Conservation (phyloP, 2,329 filamentous ascomycete genomes). For the Pseudogymnoascus sp. region DNA sequence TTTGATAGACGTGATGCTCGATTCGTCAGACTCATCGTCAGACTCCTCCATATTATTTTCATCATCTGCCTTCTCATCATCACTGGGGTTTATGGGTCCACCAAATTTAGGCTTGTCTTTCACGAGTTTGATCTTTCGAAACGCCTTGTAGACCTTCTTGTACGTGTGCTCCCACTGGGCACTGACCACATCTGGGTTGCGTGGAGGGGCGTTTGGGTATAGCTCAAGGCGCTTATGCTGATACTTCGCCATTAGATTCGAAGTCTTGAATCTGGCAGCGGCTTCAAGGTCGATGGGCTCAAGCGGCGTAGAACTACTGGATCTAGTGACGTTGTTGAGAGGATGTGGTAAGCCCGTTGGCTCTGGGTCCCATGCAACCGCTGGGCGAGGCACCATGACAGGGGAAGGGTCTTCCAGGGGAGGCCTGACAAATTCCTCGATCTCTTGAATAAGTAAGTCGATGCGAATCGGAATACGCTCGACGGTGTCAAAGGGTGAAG, state of each 20-base stretch:
- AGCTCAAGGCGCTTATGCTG: background rate
- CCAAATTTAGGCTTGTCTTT: background rate
- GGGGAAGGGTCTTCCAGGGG: background rate
- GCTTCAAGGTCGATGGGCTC: background rate
- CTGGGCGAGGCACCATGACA: background rate
- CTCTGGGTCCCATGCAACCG: background rate
- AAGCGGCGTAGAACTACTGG: background rate
- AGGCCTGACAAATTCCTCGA: background rate
- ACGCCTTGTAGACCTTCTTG: background rate
- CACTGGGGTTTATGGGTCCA: background rate
- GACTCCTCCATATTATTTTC: background rate
- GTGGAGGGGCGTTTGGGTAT: background rate
- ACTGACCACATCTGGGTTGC: background rate
- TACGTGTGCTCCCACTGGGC: background rate
- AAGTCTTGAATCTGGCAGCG: background rate
- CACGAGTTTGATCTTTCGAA: background rate
- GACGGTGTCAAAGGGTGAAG: background rate
- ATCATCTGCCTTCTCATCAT: conserved; percentile 2
- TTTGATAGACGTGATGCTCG: background rate
- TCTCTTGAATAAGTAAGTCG: background rate
- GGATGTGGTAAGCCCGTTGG: background rate
- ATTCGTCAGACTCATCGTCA: background rate
- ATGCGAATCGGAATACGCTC: background rate
- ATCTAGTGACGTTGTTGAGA: background rate
- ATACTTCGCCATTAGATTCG: background rate